Evolutionary conservation across 768 basidiomycete genomes (phyloP).

Genomic region (Naganishia friedmannii): DNA sequence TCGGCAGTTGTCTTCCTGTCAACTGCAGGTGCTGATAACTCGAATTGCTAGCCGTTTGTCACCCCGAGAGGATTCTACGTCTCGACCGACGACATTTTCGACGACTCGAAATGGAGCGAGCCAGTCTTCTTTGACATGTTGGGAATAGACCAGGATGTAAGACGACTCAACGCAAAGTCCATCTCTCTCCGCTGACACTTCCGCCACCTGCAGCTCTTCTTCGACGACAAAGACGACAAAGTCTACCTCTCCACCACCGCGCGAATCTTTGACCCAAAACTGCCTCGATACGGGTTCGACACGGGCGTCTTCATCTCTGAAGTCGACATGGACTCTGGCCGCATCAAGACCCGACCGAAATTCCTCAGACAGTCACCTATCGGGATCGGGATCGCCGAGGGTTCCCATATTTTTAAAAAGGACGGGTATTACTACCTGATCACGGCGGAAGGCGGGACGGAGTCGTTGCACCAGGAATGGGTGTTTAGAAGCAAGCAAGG

Average conservation of each 20-base stretch:
- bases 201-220: conserved; percentile 33
- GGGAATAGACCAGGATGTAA: conserved; percentile 40
- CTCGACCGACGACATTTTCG: conserved; percentile 38
- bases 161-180: too few species aligned
- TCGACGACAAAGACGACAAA: conserved; percentile 35
- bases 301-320: conserved; percentile 32
- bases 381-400: conserved; percentile 40
- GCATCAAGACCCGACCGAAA: conserved; percentile 2
- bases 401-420: conserved; percentile 42
- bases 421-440: conserved; percentile 52
- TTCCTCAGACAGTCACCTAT: conserved; percentile 27
- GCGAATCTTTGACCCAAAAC: conserved; percentile 16
- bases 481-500: conserved; percentile 46
- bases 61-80: conserved; percentile 36
- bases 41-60: conserved; percentile 13
- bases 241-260: conserved; percentile 33
- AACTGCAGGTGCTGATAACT: background rate
- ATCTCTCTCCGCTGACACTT: background rate
- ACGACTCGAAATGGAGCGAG: conserved; percentile 37
- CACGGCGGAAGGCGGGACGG: conserved; percentile 48
- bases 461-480: conserved; percentile 36
- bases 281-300: conserved; percentile 27
- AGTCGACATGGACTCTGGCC: conserved; percentile 33
- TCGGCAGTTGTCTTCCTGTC: background rate
- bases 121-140: conserved; percentile 36